Base-by-base conservation (phyloP, 2,329 filamentous ascomycete species). In the Rosellinia necatrix region DNA sequence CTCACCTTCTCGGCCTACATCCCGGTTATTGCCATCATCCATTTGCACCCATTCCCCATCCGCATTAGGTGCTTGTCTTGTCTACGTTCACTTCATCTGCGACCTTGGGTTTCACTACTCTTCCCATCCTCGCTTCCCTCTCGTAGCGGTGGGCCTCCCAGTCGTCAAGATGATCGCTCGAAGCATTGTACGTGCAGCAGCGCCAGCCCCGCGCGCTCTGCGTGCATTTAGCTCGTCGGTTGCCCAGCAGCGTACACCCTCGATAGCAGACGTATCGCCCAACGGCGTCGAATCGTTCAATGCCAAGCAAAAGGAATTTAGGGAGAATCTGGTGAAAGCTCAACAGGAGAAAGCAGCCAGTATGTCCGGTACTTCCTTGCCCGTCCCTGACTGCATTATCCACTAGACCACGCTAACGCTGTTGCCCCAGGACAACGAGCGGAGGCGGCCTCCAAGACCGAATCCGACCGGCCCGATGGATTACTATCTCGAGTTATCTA, bases 401-500 rank as follows among this genome's bases (percentile, higher is more conserved):
- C 69, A 74, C 73, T 73, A 73, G 75, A 75, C 72, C 73, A 59
- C 46, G 60, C 66, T 72, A 70, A 74, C 74, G 76, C 74, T 19
- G 7, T 78, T 74, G 75, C 76, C 71, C 80, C 85, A 78, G 79
- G 78, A 74, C 80, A 81, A 67, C 76, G 80, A 67, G 80, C 83
- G 61, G 84, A 90, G 68, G 40, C 35, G n/a, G 75, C 60, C 32
- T 78, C 80, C 59, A 78, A 81, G 60, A 79, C 78, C 53, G 81
- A 85, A 62, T 71, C 80, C 48, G 77, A 82, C 53, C 89, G 87
- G 71, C 89, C 89, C 73, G 81, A 85, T 60, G 88, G 84, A 13
- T 85, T 90, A 34, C 75, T 99, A 56, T 89, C 90, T 30, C 93
- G 88, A 66, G 84, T 99, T 66, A 96, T 99, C 71, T 97, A 99